Evolutionary conservation across 495 filamentous ascomycete species (phyloP).

Genomic region (Massariosphaeria phaeospora): DNA sequence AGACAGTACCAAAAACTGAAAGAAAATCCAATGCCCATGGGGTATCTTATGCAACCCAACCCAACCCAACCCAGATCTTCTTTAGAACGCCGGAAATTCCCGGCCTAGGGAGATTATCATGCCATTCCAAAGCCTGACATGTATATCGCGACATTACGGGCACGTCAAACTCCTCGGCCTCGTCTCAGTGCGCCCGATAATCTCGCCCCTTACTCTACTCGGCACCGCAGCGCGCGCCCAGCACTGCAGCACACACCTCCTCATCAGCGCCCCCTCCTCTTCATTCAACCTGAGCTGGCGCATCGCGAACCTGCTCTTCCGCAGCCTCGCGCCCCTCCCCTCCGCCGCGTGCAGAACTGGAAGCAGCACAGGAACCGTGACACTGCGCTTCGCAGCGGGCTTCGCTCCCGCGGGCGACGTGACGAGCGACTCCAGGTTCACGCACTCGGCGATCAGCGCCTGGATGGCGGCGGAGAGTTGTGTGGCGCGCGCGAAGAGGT

Average conservation of each 20-base stretch:
- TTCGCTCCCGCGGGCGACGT: constrained; percentile 6
- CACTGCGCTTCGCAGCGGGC: neutral
- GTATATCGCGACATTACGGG: constrained; percentile 11
- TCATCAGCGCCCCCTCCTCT: constrained; percentile 25
- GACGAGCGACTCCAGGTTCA: constrained; percentile 42
- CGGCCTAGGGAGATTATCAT: neutral
- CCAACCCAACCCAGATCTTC: neutral
- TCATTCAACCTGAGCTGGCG: constrained; percentile 25
- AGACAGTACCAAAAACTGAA: neutral
- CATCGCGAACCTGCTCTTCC: constrained; percentile 25
- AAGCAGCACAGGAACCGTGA: neutral
- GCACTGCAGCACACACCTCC: constrained; percentile 20
- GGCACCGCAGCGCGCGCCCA: constrained; percentile 30
- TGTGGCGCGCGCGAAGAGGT: constrained; percentile 51
- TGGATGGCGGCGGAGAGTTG: constrained; percentile 50
- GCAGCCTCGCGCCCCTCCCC: constrained; percentile 16
- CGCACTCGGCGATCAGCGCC: constrained; percentile 52
- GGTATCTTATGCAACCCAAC: constrained; percentile 19
- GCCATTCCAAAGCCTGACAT: neutral
- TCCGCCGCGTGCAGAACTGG: neutral
- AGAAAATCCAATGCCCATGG: constrained; percentile 3
- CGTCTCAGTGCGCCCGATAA: constrained; percentile 18
- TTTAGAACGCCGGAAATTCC: neutral
- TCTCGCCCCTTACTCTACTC: constrained; percentile 7
- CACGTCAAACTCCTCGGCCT: constrained; percentile 30